Evolutionary conservation across 345 rosid species (phyloP), one percentile per base, ranked within the genome.

Genomic region (Conringia planisiliqua): DNA sequence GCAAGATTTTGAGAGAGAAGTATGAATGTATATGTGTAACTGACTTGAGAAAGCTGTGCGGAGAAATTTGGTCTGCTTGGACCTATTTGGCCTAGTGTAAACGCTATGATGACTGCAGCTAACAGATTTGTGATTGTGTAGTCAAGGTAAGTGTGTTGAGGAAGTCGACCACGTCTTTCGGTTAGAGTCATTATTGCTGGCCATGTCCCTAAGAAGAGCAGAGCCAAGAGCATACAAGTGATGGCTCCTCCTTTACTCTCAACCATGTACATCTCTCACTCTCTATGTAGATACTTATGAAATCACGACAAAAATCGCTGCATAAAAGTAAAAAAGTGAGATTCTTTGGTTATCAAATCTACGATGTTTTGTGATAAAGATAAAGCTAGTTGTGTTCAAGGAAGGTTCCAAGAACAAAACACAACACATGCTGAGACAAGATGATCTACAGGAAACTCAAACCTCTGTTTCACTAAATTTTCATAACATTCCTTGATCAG

Each of bases 241-340:
- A 93, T 86, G 55, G 98, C 97, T 18, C 92, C 98, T 58, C 71
- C 95, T 82, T 89, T 93, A 86, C 92, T 93, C 81, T 89, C 93
- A 35, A 90, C 88, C 72, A 86, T 7, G 80, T 52, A 52, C 58
- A 52, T 52, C 17, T 12, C 1, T 24, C 58, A 10, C 56, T 51
- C 6, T 51, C 16, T 52, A 26, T 26, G 4, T 20, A 48, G 8
- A 48, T 18, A 8, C 14, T 36, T 55, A 40, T 0, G 5, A 4
- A 42, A 7, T 7, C 39, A 27, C 12, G 3, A n/a, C n/a, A n/a
- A 35, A 46, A 10, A 46, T 1, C n/a, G 1, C 66, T 70, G 67
- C 68, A 71, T 0, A 0, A 48, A 35, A 48, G 4, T 16, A 43
- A 60, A 22, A 4, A 35, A n/a, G 4, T 50, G 24, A 71, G 51